Evolutionary conservation across 2,329 filamentous ascomycete species (phyloP).

Genomic region (Zalaria sp.): DNA sequence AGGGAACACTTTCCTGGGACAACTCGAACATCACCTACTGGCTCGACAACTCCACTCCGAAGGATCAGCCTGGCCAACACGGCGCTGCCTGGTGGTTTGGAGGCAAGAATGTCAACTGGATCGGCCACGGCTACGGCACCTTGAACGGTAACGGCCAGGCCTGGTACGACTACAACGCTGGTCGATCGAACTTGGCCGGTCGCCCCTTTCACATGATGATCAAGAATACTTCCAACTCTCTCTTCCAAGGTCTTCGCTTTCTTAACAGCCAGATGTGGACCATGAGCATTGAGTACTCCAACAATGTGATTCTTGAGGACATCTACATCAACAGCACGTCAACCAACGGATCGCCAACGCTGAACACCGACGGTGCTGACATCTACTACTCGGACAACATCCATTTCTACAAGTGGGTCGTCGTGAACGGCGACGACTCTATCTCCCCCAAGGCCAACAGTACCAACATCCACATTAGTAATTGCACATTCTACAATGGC

Average conservation of each 20-base stretch:
- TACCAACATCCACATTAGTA: conserved; percentile 36
- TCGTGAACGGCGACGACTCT: conserved; percentile 39
- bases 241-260: conserved; percentile 35
- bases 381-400: conserved; percentile 40
- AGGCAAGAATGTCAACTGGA: conserved; percentile 35
- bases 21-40: conserved; percentile 33
- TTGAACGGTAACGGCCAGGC: conserved; percentile 46
- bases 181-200: conserved; percentile 30
- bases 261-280: conserved; percentile 46
- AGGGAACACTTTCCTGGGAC: conserved; percentile 31
- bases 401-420: conserved; percentile 34
- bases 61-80: conserved; percentile 40
- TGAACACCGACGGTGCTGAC: conserved; percentile 34
- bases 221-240: conserved; percentile 32
- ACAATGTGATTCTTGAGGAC: conserved; percentile 29
- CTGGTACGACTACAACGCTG: conserved; percentile 39
- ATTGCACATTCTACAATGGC: conserved; percentile 35
- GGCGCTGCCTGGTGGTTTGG: conserved; percentile 41
- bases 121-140: conserved; percentile 38
- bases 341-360: conserved; percentile 4
- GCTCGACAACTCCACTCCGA: conserved; percentile 34
- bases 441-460: conserved; percentile 42
- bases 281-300: conserved; percentile 35
- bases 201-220: conserved; percentile 41
- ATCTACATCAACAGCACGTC: conserved; percentile 36